Conservation (phyloP, 305 asterid genomes). For the Fraxinus nigra region DNA sequence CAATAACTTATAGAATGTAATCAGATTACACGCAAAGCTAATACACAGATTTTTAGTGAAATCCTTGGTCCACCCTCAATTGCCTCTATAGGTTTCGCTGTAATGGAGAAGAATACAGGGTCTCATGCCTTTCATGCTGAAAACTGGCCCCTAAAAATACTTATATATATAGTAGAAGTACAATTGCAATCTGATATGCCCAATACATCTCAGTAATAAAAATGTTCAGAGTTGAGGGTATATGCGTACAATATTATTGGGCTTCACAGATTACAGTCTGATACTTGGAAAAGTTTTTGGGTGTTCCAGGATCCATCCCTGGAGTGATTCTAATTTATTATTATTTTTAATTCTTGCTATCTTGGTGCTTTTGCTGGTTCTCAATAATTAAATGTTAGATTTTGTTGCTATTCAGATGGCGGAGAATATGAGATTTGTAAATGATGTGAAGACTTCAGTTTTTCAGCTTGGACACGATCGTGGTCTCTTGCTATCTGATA, state of each 20-base stretch:
- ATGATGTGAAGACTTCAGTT: conserved; percentile 47
- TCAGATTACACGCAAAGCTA: background rate
- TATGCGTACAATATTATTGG: background rate
- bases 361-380: background rate
- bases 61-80: background rate
- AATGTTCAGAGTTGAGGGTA: background rate
- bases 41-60: background rate
- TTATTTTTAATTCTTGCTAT: background rate
- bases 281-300: background rate
- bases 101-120: background rate
- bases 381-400: conserved; percentile 2
- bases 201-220: background rate
- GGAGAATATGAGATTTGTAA: conserved; percentile 60
- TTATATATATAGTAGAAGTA: background rate
- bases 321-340: background rate
- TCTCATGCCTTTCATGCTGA: background rate
- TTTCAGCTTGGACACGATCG: conserved; percentile 51
- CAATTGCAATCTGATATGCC: background rate
- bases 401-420: conserved; percentile 41
- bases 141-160: background rate
- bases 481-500: conserved; percentile 45
- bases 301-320: background rate
- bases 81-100: background rate
- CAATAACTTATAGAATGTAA: background rate
- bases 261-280: background rate